These are phyloP conservation scores for Camellia lanceoleosa DNA, from an alignment of 148 eudicot genomes.

Conservation along the genomic window DNA sequence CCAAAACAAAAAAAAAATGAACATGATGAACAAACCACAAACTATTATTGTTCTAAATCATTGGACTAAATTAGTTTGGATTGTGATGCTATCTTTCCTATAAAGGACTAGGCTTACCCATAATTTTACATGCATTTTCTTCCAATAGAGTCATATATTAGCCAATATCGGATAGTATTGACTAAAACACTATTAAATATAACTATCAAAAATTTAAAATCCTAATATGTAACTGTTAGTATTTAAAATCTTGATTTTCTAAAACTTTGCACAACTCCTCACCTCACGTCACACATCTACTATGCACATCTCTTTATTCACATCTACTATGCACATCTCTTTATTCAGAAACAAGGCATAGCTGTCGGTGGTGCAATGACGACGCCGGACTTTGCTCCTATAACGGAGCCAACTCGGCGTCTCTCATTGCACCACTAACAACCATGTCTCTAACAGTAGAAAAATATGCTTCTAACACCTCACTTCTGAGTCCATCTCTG, in stretches of 20 bases:
- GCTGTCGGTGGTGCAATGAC: slow-evolving; percentile 30
- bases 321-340: no score
- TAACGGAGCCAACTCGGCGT: slow-evolving; percentile 9
- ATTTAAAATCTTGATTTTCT: not conserved
- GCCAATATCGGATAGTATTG: no score
- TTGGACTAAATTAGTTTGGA: no score
- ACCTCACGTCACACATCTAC: no score
- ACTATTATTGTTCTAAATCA: no score
- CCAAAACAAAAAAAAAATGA: no score
- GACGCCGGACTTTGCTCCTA: slow-evolving; percentile 14
- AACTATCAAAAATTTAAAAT: not conserved
- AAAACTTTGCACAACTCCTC: not conserved
- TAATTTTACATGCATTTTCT: no score
- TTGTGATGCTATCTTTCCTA: no score
- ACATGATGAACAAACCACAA: no score
- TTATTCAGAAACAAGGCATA: not conserved
- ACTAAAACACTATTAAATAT: not conserved
- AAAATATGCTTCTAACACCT: not conserved
- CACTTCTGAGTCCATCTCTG: slow-evolving; percentile 1
- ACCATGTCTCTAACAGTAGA: slow-evolving; percentile 3
- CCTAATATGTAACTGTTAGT: no score
- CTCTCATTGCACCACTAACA: slow-evolving; percentile 26
- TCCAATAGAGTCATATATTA: no score
- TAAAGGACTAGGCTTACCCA: no score
- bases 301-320: not conserved